These are phyloP conservation scores for Stephania japonica DNA, from an alignment of 164 flowering plant genomes.

Conservation along the genomic window DNA sequence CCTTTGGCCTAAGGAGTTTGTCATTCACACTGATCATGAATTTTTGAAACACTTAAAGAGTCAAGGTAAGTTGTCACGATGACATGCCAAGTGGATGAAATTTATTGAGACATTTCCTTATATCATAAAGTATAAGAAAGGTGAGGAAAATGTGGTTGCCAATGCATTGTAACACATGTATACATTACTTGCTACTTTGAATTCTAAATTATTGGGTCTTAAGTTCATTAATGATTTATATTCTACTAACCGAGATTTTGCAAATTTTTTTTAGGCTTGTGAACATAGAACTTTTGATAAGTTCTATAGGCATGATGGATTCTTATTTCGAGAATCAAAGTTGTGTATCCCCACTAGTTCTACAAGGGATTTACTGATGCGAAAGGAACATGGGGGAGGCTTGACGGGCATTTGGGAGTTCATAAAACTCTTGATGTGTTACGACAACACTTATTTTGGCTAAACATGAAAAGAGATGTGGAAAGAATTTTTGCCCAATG, in stretches of 20 bases:
- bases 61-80: neutral
- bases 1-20: neutral
- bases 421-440: neutral
- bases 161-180: neutral
- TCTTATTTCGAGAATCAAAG: neutral
- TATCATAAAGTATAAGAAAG: neutral
- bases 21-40: neutral
- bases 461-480: too few relatives aligned
- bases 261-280: neutral
- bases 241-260: neutral
- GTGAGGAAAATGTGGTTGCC: neutral
- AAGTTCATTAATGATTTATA: neutral
- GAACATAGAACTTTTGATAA: neutral
- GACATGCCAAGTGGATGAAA: neutral
- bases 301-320: neutral
- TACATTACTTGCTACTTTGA: neutral
- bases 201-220: neutral
- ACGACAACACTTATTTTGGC: too few relatives aligned
- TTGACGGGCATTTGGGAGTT: neutral
- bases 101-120: neutral
- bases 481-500: too few relatives aligned
- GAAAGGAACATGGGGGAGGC: neutral
- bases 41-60: neutral
- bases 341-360: neutral
- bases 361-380: neutral